These are phyloP conservation scores for Lepidium campestre DNA, from an alignment of 441 rosid species.

Conservation along the genomic window DNA sequence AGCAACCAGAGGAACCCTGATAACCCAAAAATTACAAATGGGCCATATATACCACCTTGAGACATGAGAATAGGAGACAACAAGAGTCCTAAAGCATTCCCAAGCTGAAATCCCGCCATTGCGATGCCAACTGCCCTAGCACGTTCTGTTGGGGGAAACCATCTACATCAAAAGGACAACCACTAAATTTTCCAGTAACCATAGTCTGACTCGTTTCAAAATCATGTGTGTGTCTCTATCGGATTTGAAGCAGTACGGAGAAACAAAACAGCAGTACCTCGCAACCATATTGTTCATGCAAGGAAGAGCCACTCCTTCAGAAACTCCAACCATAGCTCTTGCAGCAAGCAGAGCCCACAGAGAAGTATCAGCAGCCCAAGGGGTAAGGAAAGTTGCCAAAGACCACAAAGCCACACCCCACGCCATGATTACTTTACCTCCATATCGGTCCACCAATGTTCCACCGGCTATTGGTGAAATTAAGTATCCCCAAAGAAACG, in stretches of 20 bases:
- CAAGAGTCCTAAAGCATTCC: conserved; percentile 82
- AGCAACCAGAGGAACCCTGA: conserved; percentile 94
- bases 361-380: conserved; percentile 90
- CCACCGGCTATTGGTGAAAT: conserved; percentile 94
- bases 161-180: conserved; percentile 52
- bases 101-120: conserved; percentile 94
- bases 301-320: conserved; percentile 97
- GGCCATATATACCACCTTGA: conserved; percentile 81
- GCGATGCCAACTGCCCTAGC: conserved; percentile 92
- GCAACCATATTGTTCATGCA: conserved; percentile 96
- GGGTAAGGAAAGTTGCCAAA: conserved; percentile 81
- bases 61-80: conserved; percentile 92
- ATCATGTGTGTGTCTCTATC: neutral
- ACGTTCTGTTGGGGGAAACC: conserved; percentile 93
- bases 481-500: conserved; percentile 93
- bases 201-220: neutral
- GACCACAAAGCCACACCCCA: conserved; percentile 96
- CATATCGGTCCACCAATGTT: conserved; percentile 80
- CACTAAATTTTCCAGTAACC: conserved; percentile 21
- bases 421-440: conserved; percentile 88
- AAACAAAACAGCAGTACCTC: conserved; percentile 43
- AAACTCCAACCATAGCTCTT: conserved; percentile 77
- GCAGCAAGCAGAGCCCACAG: conserved; percentile 61
- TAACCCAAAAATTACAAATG: conserved; percentile 83
- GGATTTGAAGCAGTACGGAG: conserved; percentile 10